Percentiles rank a stretch among this genome's conserved stretches.
Evolutionary conservation across 331 rosid genomes (phyloP).

Genomic region (Prunus yedoensis): DNA sequence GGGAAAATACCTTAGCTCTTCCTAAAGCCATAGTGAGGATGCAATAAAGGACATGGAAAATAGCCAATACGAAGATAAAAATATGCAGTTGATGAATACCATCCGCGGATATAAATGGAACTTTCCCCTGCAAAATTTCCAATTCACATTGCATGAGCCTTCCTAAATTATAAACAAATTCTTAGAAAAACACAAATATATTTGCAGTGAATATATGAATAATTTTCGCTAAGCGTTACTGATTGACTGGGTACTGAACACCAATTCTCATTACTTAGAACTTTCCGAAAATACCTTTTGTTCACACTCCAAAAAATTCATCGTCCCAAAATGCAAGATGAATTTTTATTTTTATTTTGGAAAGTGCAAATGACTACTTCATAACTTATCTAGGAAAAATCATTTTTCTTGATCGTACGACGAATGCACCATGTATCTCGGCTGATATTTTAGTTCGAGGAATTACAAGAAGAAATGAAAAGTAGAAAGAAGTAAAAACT

Average conservation of each 20-base stretch:
- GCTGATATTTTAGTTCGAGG: not conserved
- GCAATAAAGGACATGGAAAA: constrained; percentile 73
- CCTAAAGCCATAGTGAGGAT: constrained; percentile 69
- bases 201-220: not conserved
- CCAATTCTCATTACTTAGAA: too few relatives aligned
- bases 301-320: too few relatives aligned
- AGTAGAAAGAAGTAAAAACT: not conserved
- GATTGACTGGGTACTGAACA: too few relatives aligned
- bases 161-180: not conserved
- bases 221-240: too few relatives aligned
- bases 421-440: not conserved
- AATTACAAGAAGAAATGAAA: not conserved
- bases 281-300: too few relatives aligned
- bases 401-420: too few relatives aligned
- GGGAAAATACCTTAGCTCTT: constrained; percentile 54
- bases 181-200: not conserved
- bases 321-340: too few relatives aligned
- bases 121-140: constrained; percentile 52
- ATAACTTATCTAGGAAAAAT: too few relatives aligned
- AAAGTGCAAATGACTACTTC: too few relatives aligned
- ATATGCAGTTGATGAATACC: constrained; percentile 92
- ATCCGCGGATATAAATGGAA: constrained; percentile 64
- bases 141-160: not conserved
- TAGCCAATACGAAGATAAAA: constrained; percentile 77
- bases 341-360: too few relatives aligned